Percentiles rank a stretch among this genome's conserved stretches.
phyloP scores from a whole-genome alignment of 1,139 yeast species.

The Magnusiomyces paraingens region DNA sequence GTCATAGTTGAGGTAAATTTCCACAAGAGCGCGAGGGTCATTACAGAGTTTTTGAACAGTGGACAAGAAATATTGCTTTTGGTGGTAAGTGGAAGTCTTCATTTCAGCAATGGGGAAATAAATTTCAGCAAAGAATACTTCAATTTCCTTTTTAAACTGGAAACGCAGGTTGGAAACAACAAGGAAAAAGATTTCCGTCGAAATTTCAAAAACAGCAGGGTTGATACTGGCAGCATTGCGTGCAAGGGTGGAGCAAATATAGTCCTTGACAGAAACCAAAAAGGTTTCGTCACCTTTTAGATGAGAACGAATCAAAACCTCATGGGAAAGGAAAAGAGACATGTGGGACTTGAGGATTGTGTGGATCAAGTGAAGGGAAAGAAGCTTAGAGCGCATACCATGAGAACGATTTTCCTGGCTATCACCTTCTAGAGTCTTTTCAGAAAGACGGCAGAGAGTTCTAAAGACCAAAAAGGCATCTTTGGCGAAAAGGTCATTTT shows the following conservation, averaged over 20 bases:
- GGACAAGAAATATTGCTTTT: constrained; percentile 76
- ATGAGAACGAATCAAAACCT: constrained; percentile 53
- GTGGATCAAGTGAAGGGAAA: constrained; percentile 83
- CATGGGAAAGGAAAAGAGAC: constrained; percentile 66
- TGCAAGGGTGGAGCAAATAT: constrained; percentile 72
- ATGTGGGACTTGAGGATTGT: constrained; percentile 80
- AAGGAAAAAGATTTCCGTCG: constrained; percentile 90
- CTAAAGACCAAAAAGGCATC: constrained; percentile 92
- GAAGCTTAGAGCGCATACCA: constrained; percentile 81
- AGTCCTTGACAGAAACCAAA: constrained; percentile 77
- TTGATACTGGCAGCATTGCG: constrained; percentile 90
- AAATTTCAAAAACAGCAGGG: constrained; percentile 87
- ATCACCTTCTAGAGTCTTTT: constrained; percentile 70
- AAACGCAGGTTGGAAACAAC: constrained; percentile 74
- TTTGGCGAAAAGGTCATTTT: constrained; percentile 64
- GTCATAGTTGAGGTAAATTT: constrained; percentile 89
- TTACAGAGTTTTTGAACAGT: constrained; percentile 74
- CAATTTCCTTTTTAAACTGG: constrained; percentile 86
- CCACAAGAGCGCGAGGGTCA: constrained; percentile 87
- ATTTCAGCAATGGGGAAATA: constrained; percentile 92
- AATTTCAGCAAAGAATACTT: constrained; percentile 87
- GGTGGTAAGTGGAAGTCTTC: constrained; percentile 87
- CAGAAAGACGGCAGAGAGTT: constrained; percentile 89
- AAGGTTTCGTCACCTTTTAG: constrained; percentile 58
- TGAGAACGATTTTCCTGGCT: constrained; percentile 79